Conservation (phyloP, 345 rosid species). For the Acer yangbiense region DNA sequence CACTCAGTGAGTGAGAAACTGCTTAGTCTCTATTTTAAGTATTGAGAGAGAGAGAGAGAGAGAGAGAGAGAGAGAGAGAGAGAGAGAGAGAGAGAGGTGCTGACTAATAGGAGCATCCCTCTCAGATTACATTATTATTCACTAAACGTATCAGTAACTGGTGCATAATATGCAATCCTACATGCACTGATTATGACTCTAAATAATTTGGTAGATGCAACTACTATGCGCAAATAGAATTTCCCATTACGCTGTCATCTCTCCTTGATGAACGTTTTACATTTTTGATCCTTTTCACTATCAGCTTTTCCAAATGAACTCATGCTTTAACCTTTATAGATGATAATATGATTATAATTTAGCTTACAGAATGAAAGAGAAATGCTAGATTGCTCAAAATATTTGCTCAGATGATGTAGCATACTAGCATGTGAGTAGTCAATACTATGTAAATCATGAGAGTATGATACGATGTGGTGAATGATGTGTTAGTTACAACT, state of each 20-base stretch:
- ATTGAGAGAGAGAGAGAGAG: neutral
- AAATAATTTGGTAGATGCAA: neutral
- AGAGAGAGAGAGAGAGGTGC: neutral
- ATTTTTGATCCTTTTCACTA: no score
- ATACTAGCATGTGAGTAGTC: no score
- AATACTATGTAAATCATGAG: no score
- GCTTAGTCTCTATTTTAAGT: no score
- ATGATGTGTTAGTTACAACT: no score
- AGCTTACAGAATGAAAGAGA: neutral
- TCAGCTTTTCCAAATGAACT: neutral
- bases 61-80: neutral
- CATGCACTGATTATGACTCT: neutral
- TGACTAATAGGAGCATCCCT: neutral
- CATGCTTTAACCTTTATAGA: neutral
- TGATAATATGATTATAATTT: neutral
- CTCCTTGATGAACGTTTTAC: neutral
- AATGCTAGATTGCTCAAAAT: no score
- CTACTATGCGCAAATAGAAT: neutral
- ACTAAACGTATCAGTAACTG: neutral
- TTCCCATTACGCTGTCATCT: neutral
- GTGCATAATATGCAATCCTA: neutral
- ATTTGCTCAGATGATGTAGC: no score
- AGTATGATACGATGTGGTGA: no score
- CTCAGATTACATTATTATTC: neutral
- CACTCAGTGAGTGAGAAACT: neutral